Evolutionary conservation across 2,329 filamentous ascomycete genomes (phyloP).

Genomic region (Hypocrella siamensis): DNA sequence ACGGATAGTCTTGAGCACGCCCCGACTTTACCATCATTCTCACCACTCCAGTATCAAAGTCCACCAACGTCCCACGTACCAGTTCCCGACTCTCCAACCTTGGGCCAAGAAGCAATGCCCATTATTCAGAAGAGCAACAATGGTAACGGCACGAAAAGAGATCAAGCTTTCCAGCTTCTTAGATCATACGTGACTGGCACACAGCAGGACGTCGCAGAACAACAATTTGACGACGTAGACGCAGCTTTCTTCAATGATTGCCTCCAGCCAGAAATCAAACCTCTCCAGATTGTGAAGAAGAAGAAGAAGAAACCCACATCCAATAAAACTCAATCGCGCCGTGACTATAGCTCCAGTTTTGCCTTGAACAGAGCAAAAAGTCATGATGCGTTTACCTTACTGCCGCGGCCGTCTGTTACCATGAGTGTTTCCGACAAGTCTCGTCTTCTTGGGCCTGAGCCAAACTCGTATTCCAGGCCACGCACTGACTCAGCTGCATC

Average conservation of each 20-base stretch:
- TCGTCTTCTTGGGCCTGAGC: too few relatives aligned
- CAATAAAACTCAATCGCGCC: not conserved
- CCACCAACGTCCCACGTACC: not conserved
- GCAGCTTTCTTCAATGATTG: not conserved
- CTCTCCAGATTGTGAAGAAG: not conserved
- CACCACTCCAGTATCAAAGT: not conserved
- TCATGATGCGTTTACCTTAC: conserved; percentile 8
- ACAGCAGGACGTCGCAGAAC: too few relatives aligned
- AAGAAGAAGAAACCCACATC: not conserved
- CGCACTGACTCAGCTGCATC: too few relatives aligned
- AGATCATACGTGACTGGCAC: too few relatives aligned
- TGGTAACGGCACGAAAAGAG: not conserved
- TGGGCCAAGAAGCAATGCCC: not conserved
- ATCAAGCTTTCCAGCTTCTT: not conserved
- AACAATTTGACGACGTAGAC: not conserved
- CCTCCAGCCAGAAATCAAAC: not conserved
- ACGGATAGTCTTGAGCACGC: too few relatives aligned
- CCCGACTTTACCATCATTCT: not conserved
- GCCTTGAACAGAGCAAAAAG: conserved; percentile 8
- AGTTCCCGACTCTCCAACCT: not conserved
- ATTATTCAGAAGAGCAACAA: not conserved
- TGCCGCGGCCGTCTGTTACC: conserved; percentile 8
- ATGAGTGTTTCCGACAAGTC: too few relatives aligned
- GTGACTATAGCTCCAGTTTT: conserved; percentile 8
- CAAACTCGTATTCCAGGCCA: too few relatives aligned